Percentiles rank a stretch among this genome's conserved stretches.
These are phyloP conservation scores for Pseudopithomyces maydicus DNA, from an alignment of 2,329 filamentous ascomycete genomes.

Conservation along the genomic window DNA sequence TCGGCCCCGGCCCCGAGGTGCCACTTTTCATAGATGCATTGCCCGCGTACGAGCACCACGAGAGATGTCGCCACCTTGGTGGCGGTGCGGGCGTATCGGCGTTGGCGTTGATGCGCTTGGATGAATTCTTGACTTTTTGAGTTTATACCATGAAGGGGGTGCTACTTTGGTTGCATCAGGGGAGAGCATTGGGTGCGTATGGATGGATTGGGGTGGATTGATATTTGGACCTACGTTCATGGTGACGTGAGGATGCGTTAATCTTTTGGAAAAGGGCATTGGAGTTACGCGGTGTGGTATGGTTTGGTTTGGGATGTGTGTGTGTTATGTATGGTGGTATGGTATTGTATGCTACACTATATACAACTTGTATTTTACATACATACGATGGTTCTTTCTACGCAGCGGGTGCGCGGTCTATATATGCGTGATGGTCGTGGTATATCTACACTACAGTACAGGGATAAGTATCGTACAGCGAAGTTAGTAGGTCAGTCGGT, in stretches of 20 bases:
- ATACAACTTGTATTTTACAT: conserved; percentile 7
- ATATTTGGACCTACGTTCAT: not conserved
- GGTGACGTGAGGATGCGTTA: no score
- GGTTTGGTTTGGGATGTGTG: no score
- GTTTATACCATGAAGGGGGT: conserved; percentile 1
- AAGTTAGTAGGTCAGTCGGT: no score
- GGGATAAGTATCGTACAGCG: conserved; percentile 1
- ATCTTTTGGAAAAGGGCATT: not conserved
- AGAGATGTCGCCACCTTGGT: not conserved
- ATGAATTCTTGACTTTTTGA: not conserved
- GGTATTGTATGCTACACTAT: not conserved
- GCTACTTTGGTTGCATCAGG: no score
- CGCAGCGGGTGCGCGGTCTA: no score
- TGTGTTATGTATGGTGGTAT: no score
- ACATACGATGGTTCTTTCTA: not conserved
- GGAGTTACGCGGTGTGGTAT: conserved; percentile 8
- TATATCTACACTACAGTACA: not conserved
- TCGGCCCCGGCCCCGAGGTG: no score
- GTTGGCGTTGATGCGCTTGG: conserved; percentile 4
- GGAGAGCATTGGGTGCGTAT: no score
- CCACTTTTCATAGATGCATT: not conserved
- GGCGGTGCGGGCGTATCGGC: conserved; percentile 5
- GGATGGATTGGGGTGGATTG: not conserved
- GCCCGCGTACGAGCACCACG: not conserved
- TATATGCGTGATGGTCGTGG: not conserved